phyloP scores from a whole-genome alignment of 2,329 filamentous ascomycete genomes.

The Boeremia lycopersici region DNA sequence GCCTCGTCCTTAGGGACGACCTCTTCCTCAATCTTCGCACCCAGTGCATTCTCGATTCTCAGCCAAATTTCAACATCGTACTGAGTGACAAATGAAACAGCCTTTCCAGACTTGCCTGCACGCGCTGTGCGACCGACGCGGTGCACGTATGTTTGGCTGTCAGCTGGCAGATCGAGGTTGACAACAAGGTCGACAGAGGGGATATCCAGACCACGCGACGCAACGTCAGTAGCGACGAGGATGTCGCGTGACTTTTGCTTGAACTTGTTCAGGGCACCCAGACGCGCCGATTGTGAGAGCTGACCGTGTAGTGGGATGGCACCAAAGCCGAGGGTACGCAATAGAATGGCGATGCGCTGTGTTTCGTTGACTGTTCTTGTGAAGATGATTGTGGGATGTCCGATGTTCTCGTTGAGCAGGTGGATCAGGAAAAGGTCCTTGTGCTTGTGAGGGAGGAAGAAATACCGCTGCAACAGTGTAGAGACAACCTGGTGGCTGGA shows the following conservation, averaged over 20 bases:
- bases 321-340: constrained; percentile 83
- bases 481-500: constrained; percentile 91
- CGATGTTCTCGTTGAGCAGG: constrained; percentile 82
- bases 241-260: constrained; percentile 79
- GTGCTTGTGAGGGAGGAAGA: constrained; percentile 76
- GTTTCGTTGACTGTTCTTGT: constrained; percentile 90
- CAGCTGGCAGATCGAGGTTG: constrained; percentile 82
- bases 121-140: constrained; percentile 86
- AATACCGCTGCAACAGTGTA: constrained; percentile 82
- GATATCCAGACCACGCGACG: constrained; percentile 89
- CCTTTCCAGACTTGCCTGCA: constrained; percentile 82
- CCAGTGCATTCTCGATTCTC: constrained; percentile 81
- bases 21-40: constrained; percentile 75
- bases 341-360: constrained; percentile 80
- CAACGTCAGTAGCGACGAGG: constrained; percentile 92
- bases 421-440: constrained; percentile 92
- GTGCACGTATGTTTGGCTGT: constrained; percentile 91
- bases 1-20: constrained; percentile 79
- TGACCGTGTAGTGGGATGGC: constrained; percentile 94
- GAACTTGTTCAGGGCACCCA: constrained; percentile 92
- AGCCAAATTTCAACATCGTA: constrained; percentile 83
- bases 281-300: constrained; percentile 82
- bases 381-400: constrained; percentile 89
- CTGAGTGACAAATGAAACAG: constrained; percentile 82
- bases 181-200: constrained; percentile 87